Percentiles rank a stretch among this genome's conserved stretches.
These are phyloP conservation scores for Erodium maritimum DNA, from an alignment of 345 rosid species.

Conservation along the genomic window DNA sequence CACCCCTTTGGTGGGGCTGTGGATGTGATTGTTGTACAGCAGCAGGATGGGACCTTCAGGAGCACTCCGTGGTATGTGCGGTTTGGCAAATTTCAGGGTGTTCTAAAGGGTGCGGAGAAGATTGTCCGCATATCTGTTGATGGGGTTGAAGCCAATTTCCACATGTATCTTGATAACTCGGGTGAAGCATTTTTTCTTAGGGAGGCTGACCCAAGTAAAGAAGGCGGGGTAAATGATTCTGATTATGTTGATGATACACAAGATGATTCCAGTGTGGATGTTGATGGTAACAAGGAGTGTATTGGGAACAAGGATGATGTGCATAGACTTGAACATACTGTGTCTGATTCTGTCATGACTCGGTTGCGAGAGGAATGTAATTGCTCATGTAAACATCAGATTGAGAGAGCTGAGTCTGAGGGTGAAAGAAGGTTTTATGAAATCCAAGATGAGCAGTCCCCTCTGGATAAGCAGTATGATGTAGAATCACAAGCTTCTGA, in stretches of 20 bases:
- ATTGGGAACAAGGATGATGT: conserved; percentile 12
- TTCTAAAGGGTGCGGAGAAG: conserved; percentile 78
- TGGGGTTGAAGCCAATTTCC: conserved; percentile 66
- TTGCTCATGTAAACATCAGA: conserved; percentile 20
- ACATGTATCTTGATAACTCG: conserved; percentile 85
- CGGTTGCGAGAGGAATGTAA: conserved; percentile 29
- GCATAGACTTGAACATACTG: conserved; percentile 49
- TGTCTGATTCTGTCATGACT: conserved; percentile 47
- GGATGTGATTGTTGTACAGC: conserved; percentile 82
- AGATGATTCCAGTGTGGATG: conserved; percentile 8
- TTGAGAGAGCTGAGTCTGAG: conserved; percentile 72
- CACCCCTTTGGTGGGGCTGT: conserved; percentile 97
- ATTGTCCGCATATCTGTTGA: conserved; percentile 65
- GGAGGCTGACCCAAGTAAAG: conserved; percentile 48
- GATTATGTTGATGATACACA: conserved; percentile 10
- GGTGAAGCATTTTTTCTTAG: conserved; percentile 83
- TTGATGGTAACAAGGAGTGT: conserved; percentile 12
- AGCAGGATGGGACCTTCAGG: conserved; percentile 68
- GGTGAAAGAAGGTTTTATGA: conserved; percentile 53
- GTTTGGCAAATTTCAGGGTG: conserved; percentile 95
- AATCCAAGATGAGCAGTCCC: conserved; percentile 50
- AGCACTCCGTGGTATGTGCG: conserved; percentile 92
- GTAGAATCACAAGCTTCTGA: conserved; percentile 39
- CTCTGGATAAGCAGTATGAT: conserved; percentile 34
- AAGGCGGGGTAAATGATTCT: conserved; percentile 14